phyloP scores from a whole-genome alignment of 805 yeast species.

The Candida chauliodis region DNA sequence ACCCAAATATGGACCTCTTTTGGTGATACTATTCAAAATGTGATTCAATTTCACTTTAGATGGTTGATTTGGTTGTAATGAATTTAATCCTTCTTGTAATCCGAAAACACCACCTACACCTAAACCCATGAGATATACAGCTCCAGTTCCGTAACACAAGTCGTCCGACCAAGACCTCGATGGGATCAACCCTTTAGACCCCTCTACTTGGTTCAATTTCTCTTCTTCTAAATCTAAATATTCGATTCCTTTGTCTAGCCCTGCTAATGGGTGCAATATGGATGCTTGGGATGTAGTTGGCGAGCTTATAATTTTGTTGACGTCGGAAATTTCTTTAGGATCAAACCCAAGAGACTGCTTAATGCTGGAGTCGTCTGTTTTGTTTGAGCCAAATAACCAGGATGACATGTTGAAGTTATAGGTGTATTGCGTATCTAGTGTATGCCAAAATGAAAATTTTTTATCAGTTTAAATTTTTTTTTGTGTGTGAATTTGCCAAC shows the following conservation, averaged over 20 bases:
- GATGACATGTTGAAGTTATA: slow-evolving; percentile 25
- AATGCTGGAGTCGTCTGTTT: slow-evolving; percentile 17
- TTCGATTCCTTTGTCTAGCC: slow-evolving; percentile 84
- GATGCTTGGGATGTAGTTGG: slow-evolving; percentile 34
- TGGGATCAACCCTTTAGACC: slow-evolving; percentile 86
- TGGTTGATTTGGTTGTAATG: slow-evolving; percentile 72
- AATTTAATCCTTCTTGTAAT: slow-evolving; percentile 76
- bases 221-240: slow-evolving; percentile 85
- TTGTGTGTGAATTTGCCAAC: slow-evolving; percentile 2
- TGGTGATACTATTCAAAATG: slow-evolving; percentile 84
- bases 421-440: not conserved
- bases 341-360: slow-evolving; percentile 55
- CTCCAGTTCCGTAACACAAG: slow-evolving; percentile 96
- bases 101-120: slow-evolving; percentile 91
- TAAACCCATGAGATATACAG: slow-evolving; percentile 81
- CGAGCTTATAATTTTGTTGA: slow-evolving; percentile 55
- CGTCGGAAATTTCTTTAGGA: slow-evolving; percentile 60
- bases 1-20: slow-evolving; percentile 94
- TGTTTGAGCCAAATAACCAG: slow-evolving; percentile 44
- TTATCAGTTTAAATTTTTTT: not conserved
- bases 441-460: slow-evolving; percentile 1
- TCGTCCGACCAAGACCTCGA: slow-evolving; percentile 98
- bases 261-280: slow-evolving; percentile 83
- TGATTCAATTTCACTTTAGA: slow-evolving; percentile 85
- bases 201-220: slow-evolving; percentile 69